A percentile compares a stretch with the other conserved stretches of the same genome.
phyloP scores from a whole-genome alignment of 108 stramenopile genomes.

The Fragilaria radians region DNA sequence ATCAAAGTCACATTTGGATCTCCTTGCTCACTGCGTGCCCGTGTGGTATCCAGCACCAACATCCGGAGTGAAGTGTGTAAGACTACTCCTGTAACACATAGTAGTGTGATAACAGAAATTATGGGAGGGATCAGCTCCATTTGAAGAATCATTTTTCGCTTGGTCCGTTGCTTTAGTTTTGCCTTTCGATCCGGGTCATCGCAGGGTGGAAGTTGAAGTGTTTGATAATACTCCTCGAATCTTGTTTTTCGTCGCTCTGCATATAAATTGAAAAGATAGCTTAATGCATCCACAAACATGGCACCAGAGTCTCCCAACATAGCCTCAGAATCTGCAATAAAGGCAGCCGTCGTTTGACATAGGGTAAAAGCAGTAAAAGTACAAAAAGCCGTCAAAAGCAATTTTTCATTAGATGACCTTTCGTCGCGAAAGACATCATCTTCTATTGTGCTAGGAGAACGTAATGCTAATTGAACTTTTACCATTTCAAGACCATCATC shows the following conservation, averaged over 20 bases:
- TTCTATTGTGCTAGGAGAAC: not conserved
- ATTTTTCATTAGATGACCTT: slow-evolving; percentile 36
- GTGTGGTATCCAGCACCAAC: slow-evolving; percentile 25
- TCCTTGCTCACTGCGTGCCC: slow-evolving; percentile 19
- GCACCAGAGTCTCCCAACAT: slow-evolving; percentile 52
- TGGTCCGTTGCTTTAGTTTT: slow-evolving; percentile 18
- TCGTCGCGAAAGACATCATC: not conserved
- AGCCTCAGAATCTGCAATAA: slow-evolving; percentile 48
- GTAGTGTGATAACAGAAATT: slow-evolving; percentile 39
- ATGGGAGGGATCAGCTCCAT: slow-evolving; percentile 52
- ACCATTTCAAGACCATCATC: not conserved
- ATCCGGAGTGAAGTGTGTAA: slow-evolving; percentile 17
- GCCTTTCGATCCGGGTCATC: slow-evolving; percentile 6
- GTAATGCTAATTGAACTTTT: not conserved
- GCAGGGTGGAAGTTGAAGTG: slow-evolving; percentile 2
- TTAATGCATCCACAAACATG: slow-evolving; percentile 61
- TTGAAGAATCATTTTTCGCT: slow-evolving; percentile 26
- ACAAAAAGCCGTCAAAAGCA: slow-evolving; percentile 46
- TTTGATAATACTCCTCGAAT: slow-evolving; percentile 12
- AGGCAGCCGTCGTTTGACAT: slow-evolving; percentile 34
- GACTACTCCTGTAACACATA: slow-evolving; percentile 26
- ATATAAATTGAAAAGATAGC: slow-evolving; percentile 57
- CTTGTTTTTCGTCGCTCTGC: slow-evolving; percentile 53
- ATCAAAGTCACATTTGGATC: slow-evolving; percentile 43
- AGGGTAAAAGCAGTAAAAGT: slow-evolving; percentile 53